These are phyloP conservation scores for Hypomyces perniciosus DNA, from an alignment of 2,329 filamentous ascomycete genomes.

Conservation along the genomic window DNA sequence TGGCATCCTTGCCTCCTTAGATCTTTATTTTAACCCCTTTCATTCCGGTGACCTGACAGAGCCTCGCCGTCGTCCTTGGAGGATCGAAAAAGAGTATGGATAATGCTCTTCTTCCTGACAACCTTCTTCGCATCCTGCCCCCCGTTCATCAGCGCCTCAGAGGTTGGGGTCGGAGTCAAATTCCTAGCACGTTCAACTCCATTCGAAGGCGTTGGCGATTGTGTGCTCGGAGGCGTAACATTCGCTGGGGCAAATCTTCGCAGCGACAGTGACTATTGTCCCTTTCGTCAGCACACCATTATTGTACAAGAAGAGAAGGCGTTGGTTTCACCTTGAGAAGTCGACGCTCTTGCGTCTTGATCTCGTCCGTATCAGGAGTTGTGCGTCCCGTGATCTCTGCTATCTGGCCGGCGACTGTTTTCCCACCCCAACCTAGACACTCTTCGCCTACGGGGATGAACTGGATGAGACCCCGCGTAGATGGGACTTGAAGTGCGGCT, in stretches of 20 bases:
- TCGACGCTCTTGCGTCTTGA: neutral
- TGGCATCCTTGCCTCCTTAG: neutral
- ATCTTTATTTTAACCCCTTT: neutral
- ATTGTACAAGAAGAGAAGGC: neutral
- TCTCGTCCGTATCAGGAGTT: neutral
- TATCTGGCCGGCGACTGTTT: constrained; percentile 63
- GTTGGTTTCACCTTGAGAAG: constrained; percentile 5
- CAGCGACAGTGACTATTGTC: constrained; percentile 6
- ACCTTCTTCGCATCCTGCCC: neutral
- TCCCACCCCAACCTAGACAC: constrained; percentile 64
- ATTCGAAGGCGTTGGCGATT: neutral
- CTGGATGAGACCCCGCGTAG: constrained; percentile 64
- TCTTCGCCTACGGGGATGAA: constrained; percentile 67
- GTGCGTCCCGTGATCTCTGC: constrained; percentile 11
- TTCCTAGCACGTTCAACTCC: neutral
- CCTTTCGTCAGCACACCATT: neutral
- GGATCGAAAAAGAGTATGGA: constrained; percentile 13
- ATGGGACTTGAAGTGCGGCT: constrained; percentile 60
- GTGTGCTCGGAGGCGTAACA: neutral
- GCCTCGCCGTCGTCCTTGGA: constrained; percentile 1
- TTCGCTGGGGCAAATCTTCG: neutral
- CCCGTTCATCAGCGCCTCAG: neutral
- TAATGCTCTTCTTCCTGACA: constrained; percentile 14
- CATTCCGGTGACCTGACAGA: neutral
- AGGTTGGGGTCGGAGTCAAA: neutral